These are phyloP conservation scores for Pneumocystis wakefieldiae DNA, from an alignment of 1,139 yeast species.

Conservation along the genomic window DNA sequence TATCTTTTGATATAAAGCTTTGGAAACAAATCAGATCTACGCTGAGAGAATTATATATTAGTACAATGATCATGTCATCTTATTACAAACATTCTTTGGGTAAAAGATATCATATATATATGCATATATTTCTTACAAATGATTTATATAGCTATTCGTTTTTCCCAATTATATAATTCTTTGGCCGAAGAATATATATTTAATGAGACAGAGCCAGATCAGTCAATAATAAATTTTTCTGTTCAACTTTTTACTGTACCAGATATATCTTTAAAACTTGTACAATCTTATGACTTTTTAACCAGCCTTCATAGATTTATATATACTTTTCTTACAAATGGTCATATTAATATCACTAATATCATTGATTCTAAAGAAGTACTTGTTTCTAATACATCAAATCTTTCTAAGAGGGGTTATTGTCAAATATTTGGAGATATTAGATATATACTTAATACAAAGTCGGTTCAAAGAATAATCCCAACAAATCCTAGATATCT, in stretches of 20 bases:
- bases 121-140: background rate
- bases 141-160: constrained; percentile 34
- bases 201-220: constrained; percentile 70
- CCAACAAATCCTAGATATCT: constrained; percentile 20
- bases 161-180: constrained; percentile 67
- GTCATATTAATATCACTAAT: constrained; percentile 37
- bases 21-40: constrained; percentile 51
- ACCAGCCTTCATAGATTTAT: constrained; percentile 53
- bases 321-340: constrained; percentile 47
- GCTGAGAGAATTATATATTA: constrained; percentile 54
- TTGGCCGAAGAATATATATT: constrained; percentile 60
- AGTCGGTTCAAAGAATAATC: constrained; percentile 25
- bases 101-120: constrained; percentile 1
- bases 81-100: constrained; percentile 47
- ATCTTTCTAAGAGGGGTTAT: constrained; percentile 61
- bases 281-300: constrained; percentile 49
- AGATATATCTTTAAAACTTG: constrained; percentile 53
- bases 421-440: constrained; percentile 76
- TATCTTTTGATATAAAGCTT: constrained; percentile 49
- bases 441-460: constrained; percentile 33
- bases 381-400: constrained; percentile 24
- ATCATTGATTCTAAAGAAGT: constrained; percentile 27
- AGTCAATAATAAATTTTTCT: constrained; percentile 59
- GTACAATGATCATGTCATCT: constrained; percentile 54
- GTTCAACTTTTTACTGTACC: constrained; percentile 84